These are phyloP conservation scores for Alternaria alternata DNA, from an alignment of 2,329 filamentous ascomycete genomes.

Conservation along the genomic window DNA sequence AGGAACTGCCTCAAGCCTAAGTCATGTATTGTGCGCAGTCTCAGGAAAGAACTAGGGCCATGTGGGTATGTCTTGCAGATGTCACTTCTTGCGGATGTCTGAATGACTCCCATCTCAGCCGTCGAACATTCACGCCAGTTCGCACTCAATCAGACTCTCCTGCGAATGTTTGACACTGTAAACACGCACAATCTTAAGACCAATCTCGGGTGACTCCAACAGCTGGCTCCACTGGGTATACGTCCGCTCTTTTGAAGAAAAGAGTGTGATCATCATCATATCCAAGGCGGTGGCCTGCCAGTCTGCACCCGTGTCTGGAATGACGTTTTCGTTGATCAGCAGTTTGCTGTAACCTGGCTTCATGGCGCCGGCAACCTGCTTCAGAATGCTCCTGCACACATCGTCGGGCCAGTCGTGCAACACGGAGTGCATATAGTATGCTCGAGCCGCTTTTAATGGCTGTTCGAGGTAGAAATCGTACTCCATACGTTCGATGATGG, in stretches of 20 bases:
- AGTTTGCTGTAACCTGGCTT: background rate
- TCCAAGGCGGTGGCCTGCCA: background rate
- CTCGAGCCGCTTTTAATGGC: background rate
- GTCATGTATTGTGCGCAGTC: background rate
- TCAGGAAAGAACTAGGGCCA: background rate
- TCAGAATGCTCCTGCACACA: background rate
- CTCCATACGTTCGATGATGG: background rate
- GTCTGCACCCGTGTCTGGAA: background rate
- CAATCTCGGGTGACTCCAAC: background rate
- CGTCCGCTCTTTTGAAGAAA: background rate
- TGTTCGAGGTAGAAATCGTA: background rate
- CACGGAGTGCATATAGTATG: constrained; percentile 1
- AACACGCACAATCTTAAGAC: background rate
- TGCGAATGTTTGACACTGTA: background rate
- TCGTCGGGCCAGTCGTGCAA: constrained; percentile 1
- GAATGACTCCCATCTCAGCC: background rate
- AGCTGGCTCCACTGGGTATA: background rate
- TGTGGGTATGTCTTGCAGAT: background rate
- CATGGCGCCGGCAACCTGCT: background rate
- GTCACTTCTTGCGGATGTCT: background rate
- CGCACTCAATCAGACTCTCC: background rate
- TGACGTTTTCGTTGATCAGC: background rate
- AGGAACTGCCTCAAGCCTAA: background rate
- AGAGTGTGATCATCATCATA: background rate
- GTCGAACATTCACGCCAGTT: background rate